Percentiles rank a stretch among this genome's conserved stretches.
Conservation (phyloP, 2,329 filamentous ascomycete species). For the Trichoderma koningiopsis region DNA sequence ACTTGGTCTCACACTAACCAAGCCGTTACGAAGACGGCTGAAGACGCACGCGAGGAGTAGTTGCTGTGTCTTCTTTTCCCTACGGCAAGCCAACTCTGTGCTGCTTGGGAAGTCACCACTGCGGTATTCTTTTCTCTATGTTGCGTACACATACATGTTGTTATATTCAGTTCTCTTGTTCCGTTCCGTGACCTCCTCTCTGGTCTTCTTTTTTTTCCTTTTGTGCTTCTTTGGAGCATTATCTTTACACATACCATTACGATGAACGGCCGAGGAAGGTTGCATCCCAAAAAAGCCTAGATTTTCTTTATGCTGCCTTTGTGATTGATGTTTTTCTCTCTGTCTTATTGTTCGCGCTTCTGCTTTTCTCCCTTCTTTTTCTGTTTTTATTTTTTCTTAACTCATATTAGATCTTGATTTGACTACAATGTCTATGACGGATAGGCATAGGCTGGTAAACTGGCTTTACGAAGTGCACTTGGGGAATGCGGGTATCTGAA, state of each 20-base stretch:
- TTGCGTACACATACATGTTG: background rate
- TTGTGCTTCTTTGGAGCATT: background rate
- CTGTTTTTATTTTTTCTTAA: background rate
- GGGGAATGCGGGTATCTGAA: background rate
- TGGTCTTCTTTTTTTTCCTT: background rate
- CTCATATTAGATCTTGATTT: background rate
- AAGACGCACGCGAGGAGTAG: background rate
- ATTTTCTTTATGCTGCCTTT: background rate
- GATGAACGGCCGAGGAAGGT: background rate
- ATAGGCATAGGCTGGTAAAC: background rate
- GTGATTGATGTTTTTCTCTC: background rate
- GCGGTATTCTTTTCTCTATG: background rate
- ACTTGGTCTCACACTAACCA: background rate
- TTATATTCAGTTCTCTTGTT: background rate
- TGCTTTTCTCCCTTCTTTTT: background rate
- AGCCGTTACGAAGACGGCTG: background rate
- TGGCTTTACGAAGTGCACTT: background rate
- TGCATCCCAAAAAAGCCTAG: background rate
- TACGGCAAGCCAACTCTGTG: conserved; percentile 26
- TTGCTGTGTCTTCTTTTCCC: conserved; percentile 27
- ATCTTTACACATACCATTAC: background rate
- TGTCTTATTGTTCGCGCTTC: background rate
- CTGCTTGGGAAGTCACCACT: background rate
- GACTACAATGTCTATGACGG: background rate
- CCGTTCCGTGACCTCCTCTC: background rate